Percentiles rank a stretch among this genome's conserved stretches.
phyloP scores from a whole-genome alignment of 306 rosid species.

The Quercus ilex region DNA sequence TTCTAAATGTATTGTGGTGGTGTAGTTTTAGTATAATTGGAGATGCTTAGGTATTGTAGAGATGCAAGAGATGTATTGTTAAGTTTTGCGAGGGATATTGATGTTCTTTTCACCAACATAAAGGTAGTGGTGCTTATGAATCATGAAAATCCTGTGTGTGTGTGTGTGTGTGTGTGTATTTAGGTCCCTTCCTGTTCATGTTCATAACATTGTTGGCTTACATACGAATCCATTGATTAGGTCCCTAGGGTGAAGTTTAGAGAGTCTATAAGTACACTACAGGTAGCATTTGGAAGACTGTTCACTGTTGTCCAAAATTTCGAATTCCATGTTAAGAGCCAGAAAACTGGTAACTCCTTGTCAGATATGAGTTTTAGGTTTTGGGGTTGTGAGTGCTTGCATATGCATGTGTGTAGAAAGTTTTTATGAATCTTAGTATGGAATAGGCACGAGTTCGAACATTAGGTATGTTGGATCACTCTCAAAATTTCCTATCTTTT shows the following conservation, averaged over 20 bases:
- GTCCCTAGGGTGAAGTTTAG: background rate
- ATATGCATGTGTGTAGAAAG: background rate
- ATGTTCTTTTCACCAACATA: background rate
- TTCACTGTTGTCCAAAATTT: background rate
- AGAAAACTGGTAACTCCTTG: background rate
- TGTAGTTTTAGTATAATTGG: background rate
- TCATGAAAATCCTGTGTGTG: background rate
- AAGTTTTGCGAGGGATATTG: background rate
- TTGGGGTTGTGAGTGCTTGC: background rate
- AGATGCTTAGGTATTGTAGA: background rate
- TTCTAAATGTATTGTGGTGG: background rate
- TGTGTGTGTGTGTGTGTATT: background rate
- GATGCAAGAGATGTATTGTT: background rate
- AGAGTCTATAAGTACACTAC: background rate
- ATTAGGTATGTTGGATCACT: background rate
- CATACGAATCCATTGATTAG: background rate
- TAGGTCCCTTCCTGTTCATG: background rate
- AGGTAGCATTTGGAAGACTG: background rate
- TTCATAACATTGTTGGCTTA: background rate
- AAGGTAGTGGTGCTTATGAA: background rate
- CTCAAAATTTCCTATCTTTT: too few relatives aligned
- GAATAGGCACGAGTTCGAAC: background rate
- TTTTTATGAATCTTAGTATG: background rate
- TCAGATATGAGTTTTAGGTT: background rate
- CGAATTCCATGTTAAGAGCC: background rate